phyloP scores from a whole-genome alignment of 305 asterid genomes.

The Fraxinus greggii region DNA sequence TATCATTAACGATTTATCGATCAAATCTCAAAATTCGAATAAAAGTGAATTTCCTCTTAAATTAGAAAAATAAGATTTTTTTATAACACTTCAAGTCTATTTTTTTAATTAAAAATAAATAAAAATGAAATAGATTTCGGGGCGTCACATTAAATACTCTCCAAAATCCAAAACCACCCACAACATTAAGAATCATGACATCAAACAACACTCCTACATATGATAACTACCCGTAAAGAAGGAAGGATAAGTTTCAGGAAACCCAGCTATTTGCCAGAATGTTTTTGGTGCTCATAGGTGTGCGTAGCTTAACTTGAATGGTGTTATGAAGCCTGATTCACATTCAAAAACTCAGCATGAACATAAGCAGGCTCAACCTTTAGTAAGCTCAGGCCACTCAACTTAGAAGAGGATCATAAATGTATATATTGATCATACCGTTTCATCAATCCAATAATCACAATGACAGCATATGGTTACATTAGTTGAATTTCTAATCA shows the following conservation, averaged over 20 bases:
- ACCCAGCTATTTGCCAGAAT: background rate
- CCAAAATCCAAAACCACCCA: background rate
- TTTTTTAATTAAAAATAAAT: too few relatives aligned
- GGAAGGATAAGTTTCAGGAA: background rate
- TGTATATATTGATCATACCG: background rate
- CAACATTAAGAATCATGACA: background rate
- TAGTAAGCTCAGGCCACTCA: background rate
- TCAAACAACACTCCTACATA: background rate
- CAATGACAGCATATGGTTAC: background rate
- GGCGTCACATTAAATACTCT: background rate
- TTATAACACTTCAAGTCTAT: background rate
- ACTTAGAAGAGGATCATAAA: background rate
- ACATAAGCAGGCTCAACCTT: background rate
- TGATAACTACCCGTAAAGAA: background rate
- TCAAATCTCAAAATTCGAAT: background rate
- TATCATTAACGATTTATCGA: background rate
- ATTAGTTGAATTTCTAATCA: background rate
- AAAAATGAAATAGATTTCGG: background rate
- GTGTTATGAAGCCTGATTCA: background rate
- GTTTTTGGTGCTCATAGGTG: background rate
- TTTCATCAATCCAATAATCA: background rate
- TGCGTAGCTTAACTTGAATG: background rate
- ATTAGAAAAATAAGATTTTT: too few relatives aligned
- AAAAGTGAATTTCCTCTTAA: too few relatives aligned
- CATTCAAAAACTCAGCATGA: background rate